Base-by-base conservation (phyloP, 73 alveolate species). In the Symbiodinium natans region DNA sequence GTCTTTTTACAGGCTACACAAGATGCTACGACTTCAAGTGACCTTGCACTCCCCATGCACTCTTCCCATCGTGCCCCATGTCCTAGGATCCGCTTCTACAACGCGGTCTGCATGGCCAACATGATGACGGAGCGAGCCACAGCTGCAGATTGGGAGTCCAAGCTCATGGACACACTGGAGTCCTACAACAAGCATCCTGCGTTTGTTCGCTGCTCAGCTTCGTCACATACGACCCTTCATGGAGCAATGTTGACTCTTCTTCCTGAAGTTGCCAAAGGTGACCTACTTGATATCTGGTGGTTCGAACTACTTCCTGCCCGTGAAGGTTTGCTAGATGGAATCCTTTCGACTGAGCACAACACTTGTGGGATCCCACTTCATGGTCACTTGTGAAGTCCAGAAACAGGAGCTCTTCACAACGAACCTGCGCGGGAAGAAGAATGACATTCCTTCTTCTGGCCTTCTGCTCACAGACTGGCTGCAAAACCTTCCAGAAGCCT, bases 81-180 rank as follows among this genome's bases (percentile, higher is more conserved):
- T 6, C 86, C 42, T 15, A 88, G 95, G 95, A 82, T 88, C 85
- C 56, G 36, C 13, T 59, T 88, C 85, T 88, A 59, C 95, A 88
- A 88, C 38, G 95, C 95, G 0, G 85, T 88, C 71, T 88, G 95
- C 86, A 88, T 88, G 95, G 95, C 95, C 4, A 77, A 88, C 31
- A 88, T 88, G 95, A 39, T 88, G 43, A 82, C 95, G 31, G 68
- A 34, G 21, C 83, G 82, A 23, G 31, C 39, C 59, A 88, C 46
- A 31, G 36, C 86, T 6, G 31, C 41, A 3, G 86, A 59, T 71
- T 88, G 71, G n/a, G 73, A 88, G 71, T 15, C 42, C n/a, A 56
- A 54, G 13, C 74, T 52, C 89, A 38, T 75, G 27, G 48, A 11
- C 31, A 34, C 86, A 25, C 86, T 34, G 33, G 86, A 38, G 34